Evolutionary conservation across 2,329 filamentous ascomycete species (phyloP), one percentile per base, ranked within the genome.

Genomic region (Xylaria sp.): DNA sequence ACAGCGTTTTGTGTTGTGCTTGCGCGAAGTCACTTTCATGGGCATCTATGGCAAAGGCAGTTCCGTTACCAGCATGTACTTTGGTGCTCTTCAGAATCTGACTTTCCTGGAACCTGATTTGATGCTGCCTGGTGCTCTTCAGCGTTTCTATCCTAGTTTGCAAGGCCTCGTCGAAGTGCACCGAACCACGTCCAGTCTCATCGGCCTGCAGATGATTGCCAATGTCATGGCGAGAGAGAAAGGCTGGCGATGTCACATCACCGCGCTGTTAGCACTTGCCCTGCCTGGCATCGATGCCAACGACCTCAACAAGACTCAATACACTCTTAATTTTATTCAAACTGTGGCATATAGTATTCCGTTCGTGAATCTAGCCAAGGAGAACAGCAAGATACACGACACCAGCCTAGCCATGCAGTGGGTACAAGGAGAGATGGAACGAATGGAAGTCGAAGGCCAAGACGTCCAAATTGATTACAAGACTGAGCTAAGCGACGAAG

Each of bases 151-250:
- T 73, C 95, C 95, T 11, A 96, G 94, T 69, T 88, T 99, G 77
- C 95, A 99, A 76, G 96, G 96, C 0, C 82, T 99, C 55, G 95
- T 99, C 3, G 95, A 99, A 77, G 95, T 99, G 3, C 95, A 99
- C 79, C 88, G 95, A 56, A 99, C 95, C 2, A 94, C 94, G 4
- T 97, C 95, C 0, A 97, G 94, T 61, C 84, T 99, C 61, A 91
- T 94, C 72, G 92, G 94, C 43, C 81, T 99, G 63, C 94, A 97
- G 78, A 92, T 96, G 83, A 87, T 98, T 64, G 92, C 94, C 66
- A 92, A 93, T 74, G 87, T 94, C 71, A 96, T 99, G 86, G 89
- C 93, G 14, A 89, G 91, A 73, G 92, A 93, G 42, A 98, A 96
- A 77, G 95, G 95, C n/a, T 97, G 95, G 75, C 87, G 95, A 63